Evolutionary conservation across 768 basidiomycete genomes (phyloP), one percentile per base, ranked within the genome.

Genomic region (Boletellus emodensis): DNA sequence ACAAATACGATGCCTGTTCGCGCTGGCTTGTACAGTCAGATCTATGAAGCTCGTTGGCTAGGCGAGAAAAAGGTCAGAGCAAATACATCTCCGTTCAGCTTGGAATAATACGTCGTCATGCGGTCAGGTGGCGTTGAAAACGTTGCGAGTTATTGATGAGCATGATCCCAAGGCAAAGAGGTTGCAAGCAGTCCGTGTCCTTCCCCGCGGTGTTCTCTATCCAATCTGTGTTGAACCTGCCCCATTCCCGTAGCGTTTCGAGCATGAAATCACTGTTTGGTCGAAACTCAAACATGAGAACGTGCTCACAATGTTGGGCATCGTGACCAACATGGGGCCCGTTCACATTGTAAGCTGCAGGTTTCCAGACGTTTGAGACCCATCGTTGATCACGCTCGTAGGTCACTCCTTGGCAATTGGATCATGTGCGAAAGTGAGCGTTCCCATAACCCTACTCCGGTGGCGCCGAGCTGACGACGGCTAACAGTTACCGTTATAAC

Each of bases 381-480:
- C 28, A 14, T 5, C 15, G 5, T 33, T 49, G 35, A 51, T 36
- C 45, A n/a, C 13, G 22, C 32, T 42, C 8, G 33, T 43, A 82
- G 80, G 80, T 84, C 30, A 82, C 82, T 10, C 79, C 81, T 6
- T 84, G 82, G 82, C 80, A 82, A 66, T 70, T 73, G 33, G 75
- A 81, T 55, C 80, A 83, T 58, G 75, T 81, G 17, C 67, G 77
- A 1, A 74, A 76, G 82, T 80, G 56, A 49, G 72, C 51, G 33
- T 37, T 10, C 32, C 18, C 40, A 12, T 33, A 18, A 26, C n/a
- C 9, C 41, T 13, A 6, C 47, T 15, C 17, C 3, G 20, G 20
- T 20, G 39, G 44, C 35, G 38, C 13, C 5, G 7, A 1, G 20
- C 36, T 44, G 40, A 47, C 14, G 14, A 41, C 2, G 42, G 44